Conservation (phyloP, 2,329 filamentous ascomycete genomes). For the Beauveria medogensis region DNA sequence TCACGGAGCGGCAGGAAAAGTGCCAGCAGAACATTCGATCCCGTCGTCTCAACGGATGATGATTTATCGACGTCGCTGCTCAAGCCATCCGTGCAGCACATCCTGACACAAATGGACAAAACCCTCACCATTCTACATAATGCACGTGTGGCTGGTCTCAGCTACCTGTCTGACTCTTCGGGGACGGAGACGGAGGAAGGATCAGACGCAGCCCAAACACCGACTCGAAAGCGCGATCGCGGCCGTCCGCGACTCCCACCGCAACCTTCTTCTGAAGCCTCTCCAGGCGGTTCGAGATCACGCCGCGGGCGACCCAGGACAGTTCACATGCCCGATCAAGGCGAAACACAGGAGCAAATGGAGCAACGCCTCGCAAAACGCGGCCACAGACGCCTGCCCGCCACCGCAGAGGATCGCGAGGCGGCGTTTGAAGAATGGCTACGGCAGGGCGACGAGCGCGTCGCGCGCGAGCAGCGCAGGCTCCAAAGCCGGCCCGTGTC, state of each 20-base stretch:
- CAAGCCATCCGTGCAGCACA: conserved; percentile 59
- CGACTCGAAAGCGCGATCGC: not conserved
- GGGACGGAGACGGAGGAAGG: conserved; percentile 25
- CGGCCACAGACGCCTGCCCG: conserved; percentile 24
- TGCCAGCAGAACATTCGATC: conserved; percentile 27
- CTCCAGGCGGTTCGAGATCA: conserved; percentile 12
- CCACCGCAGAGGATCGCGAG: conserved; percentile 19
- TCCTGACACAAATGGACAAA: conserved; percentile 60
- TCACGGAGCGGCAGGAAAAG: not conserved
- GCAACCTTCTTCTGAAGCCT: not conserved
- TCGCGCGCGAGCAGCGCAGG: conserved; percentile 13
- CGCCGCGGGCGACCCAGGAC: conserved; percentile 34
- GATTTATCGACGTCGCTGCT: conserved; percentile 57
- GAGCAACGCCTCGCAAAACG: conserved; percentile 39
- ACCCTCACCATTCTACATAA: conserved; percentile 65
- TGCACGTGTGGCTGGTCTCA: conserved; percentile 44
- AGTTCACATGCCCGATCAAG: conserved; percentile 29
- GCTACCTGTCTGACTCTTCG: conserved; percentile 30
- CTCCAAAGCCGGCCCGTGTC: conserved; percentile 11
- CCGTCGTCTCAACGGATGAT: conserved; percentile 62
- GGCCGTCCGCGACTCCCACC: conserved; percentile 13
- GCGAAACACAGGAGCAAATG: conserved; percentile 40
- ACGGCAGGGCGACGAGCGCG: conserved; percentile 22
- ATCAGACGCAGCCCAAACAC: conserved; percentile 18
- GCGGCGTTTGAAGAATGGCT: conserved; percentile 28